These are phyloP conservation scores for Psilocybe azurescens DNA, from an alignment of 768 basidiomycete genomes.

Conservation along the genomic window DNA sequence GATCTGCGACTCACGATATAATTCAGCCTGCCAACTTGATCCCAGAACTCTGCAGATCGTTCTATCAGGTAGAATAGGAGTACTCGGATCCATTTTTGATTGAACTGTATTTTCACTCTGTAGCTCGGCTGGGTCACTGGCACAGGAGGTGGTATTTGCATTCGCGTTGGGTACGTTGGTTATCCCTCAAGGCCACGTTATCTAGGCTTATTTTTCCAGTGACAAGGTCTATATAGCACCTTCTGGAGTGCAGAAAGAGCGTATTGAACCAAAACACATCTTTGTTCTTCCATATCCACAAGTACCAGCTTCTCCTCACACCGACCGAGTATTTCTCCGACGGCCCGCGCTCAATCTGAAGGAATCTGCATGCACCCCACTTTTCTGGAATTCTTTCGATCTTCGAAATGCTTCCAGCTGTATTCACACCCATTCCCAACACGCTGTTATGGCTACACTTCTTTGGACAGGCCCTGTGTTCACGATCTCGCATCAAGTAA, in stretches of 20 bases:
- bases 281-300: conserved; percentile 87
- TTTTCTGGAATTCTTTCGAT: conserved; percentile 93
- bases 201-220: conserved; percentile 35
- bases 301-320: conserved; percentile 58
- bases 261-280: conserved; percentile 82
- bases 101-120: conserved; percentile 8
- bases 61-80: conserved; percentile 58
- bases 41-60: conserved; percentile 81
- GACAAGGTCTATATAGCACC: conserved; percentile 87
- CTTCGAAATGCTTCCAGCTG: conserved; percentile 81
- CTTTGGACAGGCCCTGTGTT: conserved; percentile 76
- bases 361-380: conserved; percentile 87
- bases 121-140: conserved; percentile 92
- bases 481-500: conserved; percentile 82
- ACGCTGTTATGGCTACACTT: conserved; percentile 88
- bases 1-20: conserved; percentile 10
- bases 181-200: neutral
- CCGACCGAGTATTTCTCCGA: conserved; percentile 79
- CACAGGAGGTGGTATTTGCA: conserved; percentile 83
- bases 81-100: neutral
- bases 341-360: conserved; percentile 74
- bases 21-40: conserved; percentile 89
- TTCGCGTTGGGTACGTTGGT: conserved; percentile 61
- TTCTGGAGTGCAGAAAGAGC: conserved; percentile 90
- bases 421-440: conserved; percentile 91